Conservation (phyloP, 768 basidiomycete species). For the Xanthoconium purpureum region DNA sequence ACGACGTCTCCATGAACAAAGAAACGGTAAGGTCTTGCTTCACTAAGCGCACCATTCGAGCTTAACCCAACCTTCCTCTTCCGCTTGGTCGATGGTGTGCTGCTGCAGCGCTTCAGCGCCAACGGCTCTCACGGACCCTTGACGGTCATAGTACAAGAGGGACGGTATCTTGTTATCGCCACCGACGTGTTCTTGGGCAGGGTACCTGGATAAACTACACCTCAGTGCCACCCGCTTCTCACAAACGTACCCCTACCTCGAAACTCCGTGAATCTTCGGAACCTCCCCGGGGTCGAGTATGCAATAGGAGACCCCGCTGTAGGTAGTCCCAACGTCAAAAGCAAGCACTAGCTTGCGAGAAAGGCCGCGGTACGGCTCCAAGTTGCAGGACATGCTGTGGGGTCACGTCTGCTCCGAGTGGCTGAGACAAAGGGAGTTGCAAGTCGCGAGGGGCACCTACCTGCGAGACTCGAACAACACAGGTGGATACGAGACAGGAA, state of each 20-base stretch:
- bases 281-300: slow-evolving; percentile 36
- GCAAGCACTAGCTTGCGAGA: slow-evolving; percentile 43
- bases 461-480: neutral
- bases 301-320: slow-evolving; percentile 38
- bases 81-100: neutral
- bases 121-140: slow-evolving; percentile 38
- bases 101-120: slow-evolving; percentile 37
- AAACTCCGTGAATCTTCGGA: slow-evolving; percentile 28
- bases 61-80: slow-evolving; percentile 3
- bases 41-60: neutral
- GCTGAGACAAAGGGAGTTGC: neutral
- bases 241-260: slow-evolving; percentile 18
- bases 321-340: slow-evolving; percentile 45
- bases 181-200: slow-evolving; percentile 44
- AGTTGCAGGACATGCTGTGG: slow-evolving; percentile 22
- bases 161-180: slow-evolving; percentile 50
- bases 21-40: neutral
- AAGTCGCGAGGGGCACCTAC: neutral
- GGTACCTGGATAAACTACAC: slow-evolving; percentile 34
- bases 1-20: neutral
- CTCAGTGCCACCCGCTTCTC: neutral
- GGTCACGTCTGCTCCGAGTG: neutral
- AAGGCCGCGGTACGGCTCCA: slow-evolving; percentile 35
- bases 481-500: neutral
- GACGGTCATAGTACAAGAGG: slow-evolving; percentile 43